phyloP scores from a whole-genome alignment of 106 monocot genomes.

The Acorus calamus region DNA sequence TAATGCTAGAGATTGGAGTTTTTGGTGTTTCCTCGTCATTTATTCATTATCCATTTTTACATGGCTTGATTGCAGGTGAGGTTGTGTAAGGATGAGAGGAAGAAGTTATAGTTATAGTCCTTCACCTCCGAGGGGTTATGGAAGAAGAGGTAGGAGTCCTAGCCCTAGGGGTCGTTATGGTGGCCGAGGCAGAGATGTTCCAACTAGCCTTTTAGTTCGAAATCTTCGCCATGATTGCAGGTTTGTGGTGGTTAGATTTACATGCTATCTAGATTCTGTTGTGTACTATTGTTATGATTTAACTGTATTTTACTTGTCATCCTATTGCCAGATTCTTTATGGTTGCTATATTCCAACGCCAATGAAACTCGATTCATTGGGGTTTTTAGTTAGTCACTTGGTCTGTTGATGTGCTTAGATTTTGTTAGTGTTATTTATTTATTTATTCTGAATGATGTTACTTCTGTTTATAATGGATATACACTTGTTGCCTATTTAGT shows the following conservation, averaged over 20 bases:
- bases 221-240: constrained; percentile 94
- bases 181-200: constrained; percentile 63
- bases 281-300: background rate
- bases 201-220: constrained; percentile 84
- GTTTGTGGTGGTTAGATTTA: constrained; percentile 14
- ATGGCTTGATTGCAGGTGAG: too few relatives aligned
- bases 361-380: too few relatives aligned
- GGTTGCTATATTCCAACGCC: too few relatives aligned
- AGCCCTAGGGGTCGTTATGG: constrained; percentile 72
- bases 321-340: background rate
- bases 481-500: too few relatives aligned
- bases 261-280: background rate
- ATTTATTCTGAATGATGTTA: too few relatives aligned
- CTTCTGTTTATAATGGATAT: too few relatives aligned
- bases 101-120: constrained; percentile 92
- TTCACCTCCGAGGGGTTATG: constrained; percentile 63
- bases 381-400: too few relatives aligned
- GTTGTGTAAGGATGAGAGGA: constrained; percentile 40
- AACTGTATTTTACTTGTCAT: background rate
- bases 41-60: too few relatives aligned
- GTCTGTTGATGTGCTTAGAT: too few relatives aligned
- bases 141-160: constrained; percentile 77
- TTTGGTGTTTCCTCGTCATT: too few relatives aligned
- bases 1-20: too few relatives aligned
- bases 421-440: too few relatives aligned